These are phyloP conservation scores for Hyaloscypha hepaticicola DNA, from an alignment of 495 filamentous ascomycete species.

Conservation along the genomic window DNA sequence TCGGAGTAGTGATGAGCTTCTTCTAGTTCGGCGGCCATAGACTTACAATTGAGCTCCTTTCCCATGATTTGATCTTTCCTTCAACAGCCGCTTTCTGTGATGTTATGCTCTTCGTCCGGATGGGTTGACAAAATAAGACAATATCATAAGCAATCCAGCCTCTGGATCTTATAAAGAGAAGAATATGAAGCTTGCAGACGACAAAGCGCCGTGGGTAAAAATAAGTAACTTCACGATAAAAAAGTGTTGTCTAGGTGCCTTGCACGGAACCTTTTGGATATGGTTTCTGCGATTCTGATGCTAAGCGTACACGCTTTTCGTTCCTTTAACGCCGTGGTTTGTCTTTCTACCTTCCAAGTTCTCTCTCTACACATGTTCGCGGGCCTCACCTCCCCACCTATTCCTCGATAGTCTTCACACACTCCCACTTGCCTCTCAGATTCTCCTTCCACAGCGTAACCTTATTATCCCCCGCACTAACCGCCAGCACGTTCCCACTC, in stretches of 20 bases:
- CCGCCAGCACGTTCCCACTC: slow-evolving; percentile 94
- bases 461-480: slow-evolving; percentile 93
- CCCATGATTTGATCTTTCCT: neutral
- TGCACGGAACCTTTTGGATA: neutral
- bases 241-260: neutral
- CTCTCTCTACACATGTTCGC: no score
- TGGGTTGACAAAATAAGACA: neutral
- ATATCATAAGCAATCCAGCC: no score
- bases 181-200: no score
- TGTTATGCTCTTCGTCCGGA: no score
- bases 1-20: neutral
- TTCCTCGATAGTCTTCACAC: slow-evolving; percentile 94
- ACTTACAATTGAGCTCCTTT: neutral
- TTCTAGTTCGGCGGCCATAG: neutral
- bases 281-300: neutral
- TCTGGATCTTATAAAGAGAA: no score
- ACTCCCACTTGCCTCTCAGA: slow-evolving; percentile 82
- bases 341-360: slow-evolving; percentile 1
- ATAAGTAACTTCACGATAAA: neutral
- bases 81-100: no score
- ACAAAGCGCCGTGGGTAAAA: neutral
- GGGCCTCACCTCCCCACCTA: slow-evolving; percentile 42
- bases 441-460: slow-evolving; percentile 89
- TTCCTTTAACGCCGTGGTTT: slow-evolving; percentile 14
- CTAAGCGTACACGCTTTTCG: slow-evolving; percentile 23